Conservation (phyloP, 495 filamentous ascomycete genomes). For the Penicillium bovifimosum region DNA sequence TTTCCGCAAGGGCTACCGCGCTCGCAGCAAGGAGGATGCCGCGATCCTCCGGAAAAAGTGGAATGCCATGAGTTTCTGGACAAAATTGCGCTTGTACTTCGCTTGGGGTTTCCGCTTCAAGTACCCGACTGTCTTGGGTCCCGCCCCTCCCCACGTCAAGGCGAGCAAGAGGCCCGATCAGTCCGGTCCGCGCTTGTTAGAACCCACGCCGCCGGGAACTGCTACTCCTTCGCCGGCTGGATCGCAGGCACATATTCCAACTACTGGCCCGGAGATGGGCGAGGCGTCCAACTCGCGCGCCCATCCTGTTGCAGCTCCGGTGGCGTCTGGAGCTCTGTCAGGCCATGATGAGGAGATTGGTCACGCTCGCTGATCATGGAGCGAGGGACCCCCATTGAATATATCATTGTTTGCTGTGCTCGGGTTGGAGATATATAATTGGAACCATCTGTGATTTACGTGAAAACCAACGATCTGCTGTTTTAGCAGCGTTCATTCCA, state of each 20-base stretch:
- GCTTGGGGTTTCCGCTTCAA: constrained; percentile 46
- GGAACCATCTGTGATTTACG: not conserved
- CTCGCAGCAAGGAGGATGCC: constrained; percentile 38
- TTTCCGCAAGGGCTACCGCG: constrained; percentile 34
- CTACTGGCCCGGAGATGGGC: constrained; percentile 6
- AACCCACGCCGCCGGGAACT: constrained; percentile 5
- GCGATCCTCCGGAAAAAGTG: constrained; percentile 37
- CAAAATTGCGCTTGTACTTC: constrained; percentile 42
- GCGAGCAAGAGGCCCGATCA: constrained; percentile 23
- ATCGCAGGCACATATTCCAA: not conserved
- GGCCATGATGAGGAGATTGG: not conserved
- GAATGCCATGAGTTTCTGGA: constrained; percentile 33
- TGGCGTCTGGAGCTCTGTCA: not conserved
- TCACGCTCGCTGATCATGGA: constrained; percentile 2
- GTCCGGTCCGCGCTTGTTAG: constrained; percentile 16
- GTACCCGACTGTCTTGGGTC: constrained; percentile 39
- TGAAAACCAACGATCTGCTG: not conserved
- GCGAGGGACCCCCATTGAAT: not conserved
- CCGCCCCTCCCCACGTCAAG: constrained; percentile 24
- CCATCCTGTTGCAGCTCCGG: not conserved
- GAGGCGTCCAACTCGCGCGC: not conserved
- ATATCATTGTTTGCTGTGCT: not conserved
- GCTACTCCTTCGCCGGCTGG: not conserved
- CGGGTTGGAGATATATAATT: not conserved
- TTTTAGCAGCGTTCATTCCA: not conserved